Base-by-base conservation (phyloP, 192 early-diverging fungal genomes). In the Phycomyces nitens region DNA sequence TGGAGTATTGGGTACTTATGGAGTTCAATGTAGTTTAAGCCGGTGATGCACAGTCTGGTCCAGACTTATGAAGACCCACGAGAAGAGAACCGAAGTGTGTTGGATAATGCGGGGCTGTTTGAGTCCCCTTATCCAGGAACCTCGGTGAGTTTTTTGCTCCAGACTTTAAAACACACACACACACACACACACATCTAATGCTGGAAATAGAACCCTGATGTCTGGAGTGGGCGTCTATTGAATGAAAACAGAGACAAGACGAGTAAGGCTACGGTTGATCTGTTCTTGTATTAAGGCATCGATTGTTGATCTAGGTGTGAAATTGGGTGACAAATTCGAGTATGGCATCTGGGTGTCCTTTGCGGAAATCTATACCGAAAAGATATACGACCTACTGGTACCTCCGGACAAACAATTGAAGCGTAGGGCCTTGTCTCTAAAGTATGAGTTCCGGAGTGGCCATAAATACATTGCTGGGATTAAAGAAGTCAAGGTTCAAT, bases 271-370 rank as follows among this genome's bases (percentile, higher is more conserved):
- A 14, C 14, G 7, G 7, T 14, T 42, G 41, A 10, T 42, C 41
- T 42, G 7, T 14, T 42, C 41, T 42, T 42, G 8, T 42, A 14
- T 42, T 42, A 7, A 42, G 41, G 7, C 41, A 42, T 42, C 41
- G 7, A 34, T 34, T 47, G 11, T 18, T n/a, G n/a, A 47, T 47
- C 12, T 11, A 47, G 44, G 12, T 47, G 44, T 61, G 18, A 12
- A 38, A 24, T 16, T 63, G 0, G 51, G 77, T 15, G 40, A 66
- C 3, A 77, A 86, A 23, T 86, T 85, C 62, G 90, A 89, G 63
- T 98, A 88, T 69, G 74, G 89, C 11, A 80, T 98, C 39, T 89
- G 92, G 69, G 88, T 95, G 26, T 92, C 90, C 9, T 98, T 92
- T 74, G 69, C 92, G 26, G 96, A 98, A 62, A 86, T 98, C 24